phyloP scores from a whole-genome alignment of 2,329 filamentous ascomycete genomes.

The Elsinoe australis region DNA sequence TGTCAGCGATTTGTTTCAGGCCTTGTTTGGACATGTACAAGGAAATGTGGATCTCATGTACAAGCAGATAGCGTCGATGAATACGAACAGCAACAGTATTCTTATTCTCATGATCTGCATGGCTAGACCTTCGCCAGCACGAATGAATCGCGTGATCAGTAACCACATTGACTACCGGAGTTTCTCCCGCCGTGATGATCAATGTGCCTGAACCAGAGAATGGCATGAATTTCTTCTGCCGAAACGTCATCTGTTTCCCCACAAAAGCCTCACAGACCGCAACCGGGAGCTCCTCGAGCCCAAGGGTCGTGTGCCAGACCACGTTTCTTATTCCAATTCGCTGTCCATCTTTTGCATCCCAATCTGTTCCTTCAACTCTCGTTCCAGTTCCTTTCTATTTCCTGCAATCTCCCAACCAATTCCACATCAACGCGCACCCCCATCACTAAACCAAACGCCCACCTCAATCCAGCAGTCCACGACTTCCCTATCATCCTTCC shows the following conservation, averaged over 20 bases:
- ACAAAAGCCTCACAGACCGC: slow-evolving; percentile 7
- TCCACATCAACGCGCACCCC: too few species aligned
- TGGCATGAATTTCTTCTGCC: too few species aligned
- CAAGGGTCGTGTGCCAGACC: slow-evolving; percentile 3
- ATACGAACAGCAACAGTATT: too few species aligned
- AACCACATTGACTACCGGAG: slow-evolving; percentile 1
- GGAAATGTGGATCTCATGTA: too few species aligned
- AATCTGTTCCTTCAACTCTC: neutral
- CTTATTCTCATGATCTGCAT: too few species aligned
- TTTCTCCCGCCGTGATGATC: too few species aligned
- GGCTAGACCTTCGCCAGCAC: too few species aligned
- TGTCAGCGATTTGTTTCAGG: neutral
- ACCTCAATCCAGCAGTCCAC: neutral
- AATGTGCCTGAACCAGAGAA: too few species aligned
- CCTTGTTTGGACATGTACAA: too few species aligned
- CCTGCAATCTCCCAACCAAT: neutral
- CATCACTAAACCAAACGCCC: too few species aligned
- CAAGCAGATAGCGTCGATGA: neutral
- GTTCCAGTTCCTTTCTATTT: neutral
- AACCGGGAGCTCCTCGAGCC: neutral
- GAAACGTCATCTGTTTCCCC: slow-evolving; percentile 14
- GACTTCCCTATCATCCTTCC: neutral
- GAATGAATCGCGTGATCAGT: neutral
- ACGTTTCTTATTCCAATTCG: neutral
- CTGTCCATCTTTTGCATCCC: neutral